Evolutionary conservation across 2,329 filamentous ascomycete species (phyloP), one percentile per base, ranked within the genome.

Genomic region (Pseudocercospora musae): DNA sequence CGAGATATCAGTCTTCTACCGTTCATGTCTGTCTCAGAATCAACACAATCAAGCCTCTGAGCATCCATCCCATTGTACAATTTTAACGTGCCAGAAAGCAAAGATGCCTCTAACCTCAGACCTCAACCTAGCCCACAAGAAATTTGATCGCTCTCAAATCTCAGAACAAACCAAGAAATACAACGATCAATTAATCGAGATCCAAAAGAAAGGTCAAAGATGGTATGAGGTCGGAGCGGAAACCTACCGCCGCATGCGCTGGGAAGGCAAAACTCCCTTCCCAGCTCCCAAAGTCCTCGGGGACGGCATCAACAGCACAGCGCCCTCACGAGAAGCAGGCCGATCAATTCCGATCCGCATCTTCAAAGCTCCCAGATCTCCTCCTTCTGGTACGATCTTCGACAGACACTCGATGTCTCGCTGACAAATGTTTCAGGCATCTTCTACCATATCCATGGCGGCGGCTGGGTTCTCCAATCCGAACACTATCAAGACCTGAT

Each of bases 171-270:
- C 80, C 0, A 66, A 74, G 10, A 72, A 76, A 11, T 75, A 81
- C 67, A 84, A 84, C 62, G 71, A 78, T n/a, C 69, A 72, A 6
- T 63, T 81, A 29, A 78, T 79, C 18, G 70, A 78, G 61, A 74
- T 81, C 18, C 78, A 76, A 70, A 74, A 75, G 13, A 70, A 72
- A 18, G 78, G 76, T 0, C 81, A 81, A 3, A 76, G 78, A 65
- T 85, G 83, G 83, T 84, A 78, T 44, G 80, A 85, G 70, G 81
- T 85, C 40, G 84, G 84, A 8, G 81, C 82, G 7, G 75, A 77
- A 13, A 80, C 79, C 67, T 86, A 84, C 69, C 79, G 85, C 3
- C 75, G 82, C 66, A 82, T 86, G 79, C 76, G 80, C 13, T 79
- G 78, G 74, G 78, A 78, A 21, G 84, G 84, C 42, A 80, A 86